Evolutionary conservation across 108 stramenopile species (phyloP).

Genomic region (Cyclotella distinguenda): DNA sequence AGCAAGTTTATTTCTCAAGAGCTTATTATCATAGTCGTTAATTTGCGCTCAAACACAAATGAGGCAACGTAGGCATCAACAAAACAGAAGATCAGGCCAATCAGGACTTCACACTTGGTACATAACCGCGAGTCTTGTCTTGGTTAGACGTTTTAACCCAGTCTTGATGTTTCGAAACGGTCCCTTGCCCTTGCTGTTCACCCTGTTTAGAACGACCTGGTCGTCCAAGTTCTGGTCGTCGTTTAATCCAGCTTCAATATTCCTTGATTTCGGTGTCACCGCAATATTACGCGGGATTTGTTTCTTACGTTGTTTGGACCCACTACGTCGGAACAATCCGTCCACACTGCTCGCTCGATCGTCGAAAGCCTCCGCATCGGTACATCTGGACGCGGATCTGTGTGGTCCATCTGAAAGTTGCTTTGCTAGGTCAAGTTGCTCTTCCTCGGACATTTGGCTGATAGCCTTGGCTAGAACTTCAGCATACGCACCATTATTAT

Average conservation of each 20-base stretch:
- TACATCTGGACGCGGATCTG: neutral
- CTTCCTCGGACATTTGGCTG: slow-evolving; percentile 9
- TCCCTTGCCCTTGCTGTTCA: neutral
- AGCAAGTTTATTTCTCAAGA: too few relatives aligned
- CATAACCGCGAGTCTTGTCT: slow-evolving; percentile 17
- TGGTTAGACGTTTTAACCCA: slow-evolving; percentile 4
- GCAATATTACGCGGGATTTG: slow-evolving; percentile 24
- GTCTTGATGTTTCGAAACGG: neutral
- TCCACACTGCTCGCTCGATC: slow-evolving; percentile 23
- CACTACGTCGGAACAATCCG: slow-evolving; percentile 12
- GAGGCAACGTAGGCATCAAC: too few relatives aligned
- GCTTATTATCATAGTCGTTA: too few relatives aligned
- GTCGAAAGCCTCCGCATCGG: neutral
- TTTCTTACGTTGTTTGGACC: neutral
- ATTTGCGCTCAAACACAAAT: too few relatives aligned
- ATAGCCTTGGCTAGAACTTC: slow-evolving; percentile 5
- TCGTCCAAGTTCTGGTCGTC: neutral
- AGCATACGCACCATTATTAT: neutral
- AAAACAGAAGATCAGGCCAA: too few relatives aligned
- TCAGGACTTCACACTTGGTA: slow-evolving; percentile 21
- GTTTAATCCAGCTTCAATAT: neutral
- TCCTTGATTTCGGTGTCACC: slow-evolving; percentile 21
- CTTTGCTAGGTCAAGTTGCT: slow-evolving; percentile 5
- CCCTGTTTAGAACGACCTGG: neutral
- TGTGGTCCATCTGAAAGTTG: neutral